Base-by-base conservation (phyloP, 441 rosid genomes). In the Geranium incanum region DNA sequence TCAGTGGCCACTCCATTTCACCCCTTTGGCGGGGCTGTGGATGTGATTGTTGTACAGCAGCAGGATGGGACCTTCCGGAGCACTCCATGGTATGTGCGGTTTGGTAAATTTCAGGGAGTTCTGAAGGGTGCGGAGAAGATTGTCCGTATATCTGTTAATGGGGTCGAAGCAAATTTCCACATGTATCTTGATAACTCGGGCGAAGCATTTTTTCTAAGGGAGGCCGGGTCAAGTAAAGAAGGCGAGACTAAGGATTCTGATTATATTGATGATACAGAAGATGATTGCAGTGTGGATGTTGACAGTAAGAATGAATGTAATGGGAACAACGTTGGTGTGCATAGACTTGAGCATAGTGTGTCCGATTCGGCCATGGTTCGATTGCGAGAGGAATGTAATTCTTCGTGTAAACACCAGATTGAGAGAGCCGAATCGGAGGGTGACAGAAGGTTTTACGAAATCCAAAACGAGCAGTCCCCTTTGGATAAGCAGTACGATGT, bases 11-110 rank as follows among this genome's bases (percentile, higher is more conserved):
- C 93, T 76, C 96, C 97, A 1, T 92, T 92, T 75, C 97, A 92
- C 81, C 97, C 96, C 1, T 92, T 92, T 71, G 97, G 97, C 37
- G 97, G 97, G 70, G 97, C 97, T 65, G 87, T 92, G 75, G 97
- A 92, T 81, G 90, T 88, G 13, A 88, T 92, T 73, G 97, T 87
- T 41, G 96, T 92, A 74, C 89, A 83, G 74, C 97, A 92, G 84
- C 84, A 86, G 74, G 94, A 92, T 72, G 94, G 91, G 70, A 79
- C 88, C 1, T 92, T 88, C 71, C 86, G 84, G 18, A 88, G 96
- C 76, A 87, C 94, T 0, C 97, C 97, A 43, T 92, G 97, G 97
- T 85, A 92, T 37, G 97, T 92, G 68, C 81, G 91, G 79, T 92
- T 92, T 70, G 97, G 97, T 64, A 92, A 92, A 79, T 92, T 92